Conservation (phyloP, 345 rosid species). For the Salix exigua region DNA sequence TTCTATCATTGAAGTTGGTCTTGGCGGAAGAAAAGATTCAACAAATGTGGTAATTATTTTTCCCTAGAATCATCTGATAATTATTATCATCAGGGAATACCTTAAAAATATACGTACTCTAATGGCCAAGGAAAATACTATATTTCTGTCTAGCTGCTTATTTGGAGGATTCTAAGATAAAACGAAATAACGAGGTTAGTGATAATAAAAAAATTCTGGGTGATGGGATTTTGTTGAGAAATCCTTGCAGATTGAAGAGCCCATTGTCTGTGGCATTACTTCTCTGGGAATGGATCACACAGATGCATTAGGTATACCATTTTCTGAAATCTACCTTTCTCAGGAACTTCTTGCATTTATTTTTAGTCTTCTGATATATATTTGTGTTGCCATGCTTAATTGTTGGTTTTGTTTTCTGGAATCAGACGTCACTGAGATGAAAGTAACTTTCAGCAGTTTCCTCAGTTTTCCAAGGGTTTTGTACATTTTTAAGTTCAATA, state of each 20-base stretch:
- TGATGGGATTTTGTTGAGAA: slow-evolving; percentile 5
- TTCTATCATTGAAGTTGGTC: slow-evolving; percentile 85
- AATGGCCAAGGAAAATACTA: neutral
- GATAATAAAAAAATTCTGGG: neutral
- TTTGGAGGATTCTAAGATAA: neutral
- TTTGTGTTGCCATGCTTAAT: neutral
- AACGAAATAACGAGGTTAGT: neutral
- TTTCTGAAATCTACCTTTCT: slow-evolving; percentile 4
- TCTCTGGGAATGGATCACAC: slow-evolving; percentile 89
- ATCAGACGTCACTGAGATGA: neutral
- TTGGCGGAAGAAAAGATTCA: slow-evolving; percentile 70
- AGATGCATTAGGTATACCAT: slow-evolving; percentile 54
- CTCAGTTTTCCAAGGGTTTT: neutral
- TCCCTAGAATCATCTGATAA: neutral
- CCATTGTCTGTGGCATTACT: slow-evolving; percentile 80
- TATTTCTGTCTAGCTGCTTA: neutral
- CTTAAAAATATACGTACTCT: neutral
- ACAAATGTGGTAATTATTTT: slow-evolving; percentile 70
- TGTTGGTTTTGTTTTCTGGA: neutral
- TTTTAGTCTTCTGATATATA: neutral
- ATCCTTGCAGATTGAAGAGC: slow-evolving; percentile 64
- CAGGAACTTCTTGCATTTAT: slow-evolving; percentile 4
- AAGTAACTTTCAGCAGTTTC: neutral
- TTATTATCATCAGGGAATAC: neutral
- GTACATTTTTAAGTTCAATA: neutral